A percentile compares a stretch with the other conserved stretches of the same genome.
phyloP scores from a whole-genome alignment of 1,139 yeast genomes.

The Hemisphaericaspora subhashii region DNA sequence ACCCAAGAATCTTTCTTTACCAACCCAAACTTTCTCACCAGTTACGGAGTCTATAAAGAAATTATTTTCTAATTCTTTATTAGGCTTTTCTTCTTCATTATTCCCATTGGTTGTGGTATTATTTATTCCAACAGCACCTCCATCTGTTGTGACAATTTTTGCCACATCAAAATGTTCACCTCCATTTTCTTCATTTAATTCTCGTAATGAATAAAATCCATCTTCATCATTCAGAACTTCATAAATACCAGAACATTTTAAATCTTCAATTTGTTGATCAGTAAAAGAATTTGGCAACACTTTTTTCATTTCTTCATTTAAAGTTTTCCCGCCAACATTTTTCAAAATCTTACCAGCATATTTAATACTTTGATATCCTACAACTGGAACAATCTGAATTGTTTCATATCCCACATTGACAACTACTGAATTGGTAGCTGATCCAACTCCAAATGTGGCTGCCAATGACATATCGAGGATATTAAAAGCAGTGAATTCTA shows the following conservation, averaged over 20 bases:
- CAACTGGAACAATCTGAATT: constrained; percentile 75
- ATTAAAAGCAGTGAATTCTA: constrained; percentile 74
- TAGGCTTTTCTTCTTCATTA: constrained; percentile 42
- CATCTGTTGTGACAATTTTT: constrained; percentile 71
- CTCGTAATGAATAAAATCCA: constrained; percentile 58
- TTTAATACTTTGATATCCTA: constrained; percentile 64
- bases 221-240: constrained; percentile 67
- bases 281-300: constrained; percentile 57
- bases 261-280: constrained; percentile 62
- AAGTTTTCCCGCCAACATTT: constrained; percentile 58
- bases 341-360: constrained; percentile 53
- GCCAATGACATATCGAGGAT: constrained; percentile 70
- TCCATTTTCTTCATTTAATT: constrained; percentile 48
- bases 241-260: constrained; percentile 73
- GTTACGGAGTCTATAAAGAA: constrained; percentile 57
- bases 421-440: constrained; percentile 60
- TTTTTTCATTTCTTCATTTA: constrained; percentile 54
- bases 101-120: constrained; percentile 20
- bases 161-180: constrained; percentile 88
- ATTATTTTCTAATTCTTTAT: constrained; percentile 65
- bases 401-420: constrained; percentile 79
- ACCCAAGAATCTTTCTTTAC: constrained; percentile 88
- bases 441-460: constrained; percentile 70
- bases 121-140: constrained; percentile 11
- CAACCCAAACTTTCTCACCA: constrained; percentile 60